Conservation (phyloP, 2,329 filamentous ascomycete genomes). For the Fusarium albidum region DNA sequence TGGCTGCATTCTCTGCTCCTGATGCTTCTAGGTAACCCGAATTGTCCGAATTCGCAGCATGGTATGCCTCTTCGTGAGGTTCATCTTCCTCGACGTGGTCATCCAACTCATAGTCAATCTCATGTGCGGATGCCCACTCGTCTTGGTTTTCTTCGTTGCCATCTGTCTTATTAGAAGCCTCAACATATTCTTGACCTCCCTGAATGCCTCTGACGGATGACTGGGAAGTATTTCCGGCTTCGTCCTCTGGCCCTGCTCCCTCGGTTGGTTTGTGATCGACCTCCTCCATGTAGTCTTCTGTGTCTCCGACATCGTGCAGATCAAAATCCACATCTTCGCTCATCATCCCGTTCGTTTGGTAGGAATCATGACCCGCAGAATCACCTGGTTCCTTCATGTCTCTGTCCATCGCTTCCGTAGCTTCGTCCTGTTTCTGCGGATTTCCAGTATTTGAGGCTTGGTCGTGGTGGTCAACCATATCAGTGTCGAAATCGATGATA, state of each 20-base stretch:
- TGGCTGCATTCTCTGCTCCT: background rate
- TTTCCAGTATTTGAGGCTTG: conserved; percentile 12
- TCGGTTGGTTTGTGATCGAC: conserved; percentile 14
- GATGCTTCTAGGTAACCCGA: conserved; percentile 8
- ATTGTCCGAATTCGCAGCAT: conserved; percentile 12
- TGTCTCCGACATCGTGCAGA: conserved; percentile 19
- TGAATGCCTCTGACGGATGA: conserved; percentile 5
- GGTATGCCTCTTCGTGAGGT: background rate
- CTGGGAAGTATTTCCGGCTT: conserved; percentile 13
- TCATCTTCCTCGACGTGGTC: conserved; percentile 30
- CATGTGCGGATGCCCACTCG: conserved; percentile 31
- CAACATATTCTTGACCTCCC: conserved; percentile 6
- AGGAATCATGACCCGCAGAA: conserved; percentile 21
- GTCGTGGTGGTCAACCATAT: conserved; percentile 39
- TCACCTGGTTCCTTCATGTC: conserved; percentile 33
- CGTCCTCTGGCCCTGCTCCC: conserved; percentile 13
- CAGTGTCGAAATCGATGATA: conserved; percentile 50
- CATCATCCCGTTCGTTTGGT: conserved; percentile 33
- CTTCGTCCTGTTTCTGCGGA: conserved; percentile 8
- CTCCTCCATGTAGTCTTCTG: conserved; percentile 11
- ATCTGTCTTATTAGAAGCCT: conserved; percentile 13
- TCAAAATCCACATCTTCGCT: conserved; percentile 34
- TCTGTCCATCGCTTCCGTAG: conserved; percentile 19
- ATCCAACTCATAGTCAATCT: conserved; percentile 44
- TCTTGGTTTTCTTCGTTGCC: conserved; percentile 12